A percentile compares a stretch with the other conserved stretches of the same genome.
Conservation (phyloP, 768 basidiomycete species). For the Phallus indusiatus region DNA sequence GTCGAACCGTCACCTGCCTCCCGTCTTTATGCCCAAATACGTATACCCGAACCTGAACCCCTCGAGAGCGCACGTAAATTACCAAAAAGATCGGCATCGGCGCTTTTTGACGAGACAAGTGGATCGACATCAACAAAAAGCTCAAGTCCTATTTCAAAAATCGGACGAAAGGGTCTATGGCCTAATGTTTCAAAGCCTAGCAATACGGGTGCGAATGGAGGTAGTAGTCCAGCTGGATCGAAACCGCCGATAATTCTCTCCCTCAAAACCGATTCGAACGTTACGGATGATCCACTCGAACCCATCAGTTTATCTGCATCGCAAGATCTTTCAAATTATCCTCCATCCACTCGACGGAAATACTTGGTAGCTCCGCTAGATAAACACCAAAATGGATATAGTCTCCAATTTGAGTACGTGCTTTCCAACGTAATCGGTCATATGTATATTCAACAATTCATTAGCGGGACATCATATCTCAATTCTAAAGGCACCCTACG, state of each 20-base stretch:
- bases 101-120: not conserved
- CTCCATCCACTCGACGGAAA: not conserved
- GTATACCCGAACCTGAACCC: not conserved
- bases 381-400: not conserved
- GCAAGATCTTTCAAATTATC: conserved; percentile 2
- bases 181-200: not conserved
- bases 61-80: too few relatives aligned
- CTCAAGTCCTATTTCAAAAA: too few relatives aligned
- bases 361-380: not conserved
- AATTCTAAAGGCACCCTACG: not conserved
- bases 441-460: not conserved
- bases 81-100: not conserved
- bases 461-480: conserved; percentile 6
- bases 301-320: not conserved
- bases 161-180: not conserved
- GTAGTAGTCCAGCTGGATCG: not conserved
- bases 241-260: not conserved
- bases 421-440: not conserved
- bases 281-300: not conserved
- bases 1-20: not conserved
- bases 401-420: conserved; percentile 8
- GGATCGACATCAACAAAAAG: too few relatives aligned
- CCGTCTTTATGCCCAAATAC: conserved; percentile 1
- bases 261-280: not conserved
- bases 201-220: not conserved